These are phyloP conservation scores for Cicer cuneatum DNA, from an alignment of 306 rosid species.

Conservation along the genomic window DNA sequence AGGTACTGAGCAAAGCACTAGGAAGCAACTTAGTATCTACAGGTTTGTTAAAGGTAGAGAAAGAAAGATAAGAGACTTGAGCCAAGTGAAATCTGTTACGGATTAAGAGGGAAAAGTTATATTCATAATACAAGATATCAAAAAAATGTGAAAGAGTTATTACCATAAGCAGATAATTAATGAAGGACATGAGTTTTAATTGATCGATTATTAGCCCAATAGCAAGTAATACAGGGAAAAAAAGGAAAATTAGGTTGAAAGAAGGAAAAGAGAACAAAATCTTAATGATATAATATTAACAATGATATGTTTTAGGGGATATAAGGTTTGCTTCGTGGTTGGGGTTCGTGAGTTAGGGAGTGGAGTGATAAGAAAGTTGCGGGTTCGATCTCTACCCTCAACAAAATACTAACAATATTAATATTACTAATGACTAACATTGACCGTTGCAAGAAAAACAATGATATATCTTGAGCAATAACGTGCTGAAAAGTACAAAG, in stretches of 20 bases:
- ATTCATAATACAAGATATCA: neutral
- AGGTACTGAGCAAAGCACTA: neutral
- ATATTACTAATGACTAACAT: too few species aligned
- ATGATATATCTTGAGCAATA: neutral
- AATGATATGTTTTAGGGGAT: too few species aligned
- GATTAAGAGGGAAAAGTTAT: neutral
- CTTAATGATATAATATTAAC: neutral
- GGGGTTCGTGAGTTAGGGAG: too few species aligned
- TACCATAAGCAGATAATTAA: neutral
- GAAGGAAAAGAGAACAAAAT: neutral
- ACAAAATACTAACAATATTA: too few species aligned
- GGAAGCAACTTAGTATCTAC: neutral
- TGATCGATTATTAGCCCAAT: neutral
- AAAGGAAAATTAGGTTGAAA: neutral
- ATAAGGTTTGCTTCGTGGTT: too few species aligned
- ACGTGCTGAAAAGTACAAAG: too few species aligned
- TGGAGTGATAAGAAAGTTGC: too few species aligned
- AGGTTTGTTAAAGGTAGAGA: conserved; percentile 2
- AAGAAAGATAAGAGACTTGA: neutral
- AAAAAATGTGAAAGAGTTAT: neutral
- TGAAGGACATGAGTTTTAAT: neutral
- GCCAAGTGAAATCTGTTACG: neutral
- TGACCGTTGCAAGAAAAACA: too few species aligned
- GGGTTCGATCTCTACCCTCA: too few species aligned
- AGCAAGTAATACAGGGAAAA: neutral